These are phyloP conservation scores for Albifimbria verrucaria DNA, from an alignment of 2,329 filamentous ascomycete species.

Conservation along the genomic window DNA sequence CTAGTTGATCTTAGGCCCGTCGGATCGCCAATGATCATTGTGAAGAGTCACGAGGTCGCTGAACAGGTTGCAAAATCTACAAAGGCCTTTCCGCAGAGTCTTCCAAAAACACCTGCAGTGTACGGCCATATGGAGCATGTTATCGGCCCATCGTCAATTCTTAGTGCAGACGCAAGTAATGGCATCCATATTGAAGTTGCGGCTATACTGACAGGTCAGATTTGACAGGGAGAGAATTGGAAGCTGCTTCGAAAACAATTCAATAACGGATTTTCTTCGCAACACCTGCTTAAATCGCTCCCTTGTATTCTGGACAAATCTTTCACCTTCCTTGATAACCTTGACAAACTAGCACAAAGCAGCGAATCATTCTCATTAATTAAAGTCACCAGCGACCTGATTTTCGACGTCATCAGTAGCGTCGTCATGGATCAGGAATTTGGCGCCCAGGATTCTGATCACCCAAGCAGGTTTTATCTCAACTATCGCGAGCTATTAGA, in stretches of 20 bases:
- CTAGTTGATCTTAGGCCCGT: conserved; percentile 32
- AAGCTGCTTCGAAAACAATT: conserved; percentile 27
- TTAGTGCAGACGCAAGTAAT: conserved; percentile 1
- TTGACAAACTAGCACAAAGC: conserved; percentile 24
- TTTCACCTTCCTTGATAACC: conserved; percentile 9
- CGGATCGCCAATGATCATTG: conserved; percentile 25
- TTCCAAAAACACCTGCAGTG: conserved; percentile 28
- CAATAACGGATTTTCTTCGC: conserved; percentile 35
- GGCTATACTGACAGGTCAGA: neutral
- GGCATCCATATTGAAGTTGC: neutral
- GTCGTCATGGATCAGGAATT: conserved; percentile 32
- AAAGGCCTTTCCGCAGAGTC: conserved; percentile 25
- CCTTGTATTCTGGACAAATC: conserved; percentile 32
- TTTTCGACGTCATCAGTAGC: conserved; percentile 37
- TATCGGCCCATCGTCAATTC: conserved; percentile 14
- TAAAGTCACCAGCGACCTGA: conserved; percentile 24
- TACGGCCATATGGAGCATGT: conserved; percentile 17
- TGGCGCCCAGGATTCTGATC: conserved; percentile 24
- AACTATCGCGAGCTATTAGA: conserved; percentile 14
- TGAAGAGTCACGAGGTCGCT: conserved; percentile 30
- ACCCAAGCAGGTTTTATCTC: conserved; percentile 24
- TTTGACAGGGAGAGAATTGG: conserved; percentile 12
- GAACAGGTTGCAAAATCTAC: conserved; percentile 34
- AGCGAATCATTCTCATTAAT: conserved; percentile 25
- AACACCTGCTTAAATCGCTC: conserved; percentile 32